Evolutionary conservation across 208 protist species (phyloP), one percentile per base, ranked within the genome.

Genomic region (Acanthamoeba divionensis): DNA sequence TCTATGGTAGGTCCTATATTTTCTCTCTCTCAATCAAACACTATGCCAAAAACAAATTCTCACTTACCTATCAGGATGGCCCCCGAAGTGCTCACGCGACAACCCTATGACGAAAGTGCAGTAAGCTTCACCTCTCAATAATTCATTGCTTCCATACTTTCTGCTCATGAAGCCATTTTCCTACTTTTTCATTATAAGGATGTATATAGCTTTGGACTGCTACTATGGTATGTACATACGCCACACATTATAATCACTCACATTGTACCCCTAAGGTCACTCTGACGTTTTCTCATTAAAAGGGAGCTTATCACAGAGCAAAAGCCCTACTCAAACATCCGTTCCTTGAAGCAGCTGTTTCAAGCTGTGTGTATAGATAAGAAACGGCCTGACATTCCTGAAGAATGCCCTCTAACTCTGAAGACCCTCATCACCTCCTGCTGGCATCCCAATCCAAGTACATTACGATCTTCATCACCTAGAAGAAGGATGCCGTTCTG

Each of bases 221-320:
- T 85, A n/a, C 75, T 85, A 1, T 85, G 75, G 75, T 85, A 63
- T 36, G n/a, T n/a, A n/a, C n/a, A n/a, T n/a, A n/a, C n/a, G n/a
- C n/a, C n/a, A n/a, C n/a, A n/a, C n/a, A n/a, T n/a, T n/a, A n/a
- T n/a, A n/a, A n/a, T n/a, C n/a, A n/a, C n/a, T n/a, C n/a, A n/a
- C n/a, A n/a, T n/a, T n/a, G n/a, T n/a, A n/a, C n/a, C n/a, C n/a
- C n/a, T n/a, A n/a, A n/a, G n/a, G n/a, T n/a, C n/a, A n/a, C n/a
- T n/a, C n/a, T n/a, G n/a, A n/a, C n/a, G n/a, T n/a, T n/a, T n/a
- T n/a, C n/a, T n/a, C n/a, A 67, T 9, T 24, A 50, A 13, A 21
- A 85, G 75, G 75, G 75, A 85, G 38, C 15, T 85, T 31, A 1
- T 65, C 31, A 85, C 50, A 38, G 52, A 63, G 75, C 50, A 85